These are phyloP conservation scores for Fusarium hainanense DNA, from an alignment of 2,329 filamentous ascomycete species.

Conservation along the genomic window DNA sequence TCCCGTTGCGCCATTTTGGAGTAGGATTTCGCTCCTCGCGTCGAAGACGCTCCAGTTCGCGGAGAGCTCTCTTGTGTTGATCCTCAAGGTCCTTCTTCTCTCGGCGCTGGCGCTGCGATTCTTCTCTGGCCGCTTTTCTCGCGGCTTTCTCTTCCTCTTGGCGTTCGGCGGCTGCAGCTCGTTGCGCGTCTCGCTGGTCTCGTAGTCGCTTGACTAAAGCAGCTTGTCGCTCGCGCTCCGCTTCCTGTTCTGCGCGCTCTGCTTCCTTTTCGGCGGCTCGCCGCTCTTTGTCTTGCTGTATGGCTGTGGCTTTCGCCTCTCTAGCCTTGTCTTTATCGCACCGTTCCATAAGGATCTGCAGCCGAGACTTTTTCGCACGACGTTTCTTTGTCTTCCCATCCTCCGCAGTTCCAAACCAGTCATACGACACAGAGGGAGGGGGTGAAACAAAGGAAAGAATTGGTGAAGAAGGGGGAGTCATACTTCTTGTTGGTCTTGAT, in stretches of 20 bases:
- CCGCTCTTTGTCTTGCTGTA: constrained; percentile 12
- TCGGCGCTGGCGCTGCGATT: constrained; percentile 29
- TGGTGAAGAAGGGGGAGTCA: constrained; percentile 47
- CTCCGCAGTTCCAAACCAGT: constrained; percentile 48
- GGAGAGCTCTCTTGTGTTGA: constrained; percentile 21
- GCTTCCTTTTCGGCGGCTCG: constrained; percentile 27
- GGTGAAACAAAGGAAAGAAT: constrained; percentile 39
- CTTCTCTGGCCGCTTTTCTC: constrained; percentile 30
- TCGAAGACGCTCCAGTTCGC: constrained; percentile 31
- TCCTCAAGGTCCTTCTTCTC: constrained; percentile 26
- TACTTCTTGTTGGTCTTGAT: constrained; percentile 99
- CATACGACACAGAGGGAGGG: constrained; percentile 47
- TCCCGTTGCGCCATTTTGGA: constrained; percentile 39
- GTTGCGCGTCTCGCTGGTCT: constrained; percentile 30
- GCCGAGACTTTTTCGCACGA: constrained; percentile 30
- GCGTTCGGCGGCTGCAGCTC: constrained; percentile 28
- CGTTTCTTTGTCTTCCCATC: constrained; percentile 27
- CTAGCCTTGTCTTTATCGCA: constrained; percentile 41
- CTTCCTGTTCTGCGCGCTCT: constrained; percentile 31
- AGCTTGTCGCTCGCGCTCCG: constrained; percentile 32
- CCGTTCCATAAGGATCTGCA: constrained; percentile 39
- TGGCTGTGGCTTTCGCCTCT: constrained; percentile 28
- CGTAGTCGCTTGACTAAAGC: constrained; percentile 27
- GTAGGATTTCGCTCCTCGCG: constrained; percentile 24
- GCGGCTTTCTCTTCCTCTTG: constrained; percentile 29